Base-by-base conservation (phyloP, 768 basidiomycete genomes). In the Austroboletus festivus region DNA sequence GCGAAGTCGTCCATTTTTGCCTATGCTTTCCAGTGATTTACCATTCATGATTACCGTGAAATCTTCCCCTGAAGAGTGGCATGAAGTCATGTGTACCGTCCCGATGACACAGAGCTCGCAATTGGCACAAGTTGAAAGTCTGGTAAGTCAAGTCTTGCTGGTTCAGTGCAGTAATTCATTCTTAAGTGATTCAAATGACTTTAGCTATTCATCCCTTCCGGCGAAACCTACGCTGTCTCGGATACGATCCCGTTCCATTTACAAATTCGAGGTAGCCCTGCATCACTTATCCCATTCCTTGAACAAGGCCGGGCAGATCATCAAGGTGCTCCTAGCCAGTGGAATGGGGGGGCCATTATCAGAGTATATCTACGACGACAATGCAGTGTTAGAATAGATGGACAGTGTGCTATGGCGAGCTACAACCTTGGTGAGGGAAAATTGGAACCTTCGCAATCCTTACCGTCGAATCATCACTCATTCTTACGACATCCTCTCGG, bases 221-320 rank as follows among this genome's bases (percentile, higher is more conserved):
- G 73, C 12, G 76, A 75, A 40, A 72, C 77, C 16, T 86, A 76
- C 63, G 75, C 77, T 8, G 35, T 83, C 24, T 58, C 68, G 10
- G 81, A 85, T 52, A 70, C 68, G 16, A 82, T 86, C 9, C 82
- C 83, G 7, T 81, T 86, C 62, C 81, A 85, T 56, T 58, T 87
- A 16, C 85, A 86, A 53, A 68, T 86, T 30, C 71, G 71, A 23
- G 82, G 75, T 10, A 68, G 69, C 18, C 53, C 71, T 1, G 57
- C 68, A 19, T 75, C 79, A 1, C 69, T 85, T 8, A 67, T 64
- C 19, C 72, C 75, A 16, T 74, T 83, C 54, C 59, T 82, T 50
- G 52, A 56, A 26, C 57, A 64, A 34, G 51, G 52, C 8, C 46
- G 31, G 24, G 47, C 31, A 13, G 15, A 12, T 18, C 6, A 30